Conservation (phyloP, 208 protist genomes). For the Sergeia podlipaevii region DNA sequence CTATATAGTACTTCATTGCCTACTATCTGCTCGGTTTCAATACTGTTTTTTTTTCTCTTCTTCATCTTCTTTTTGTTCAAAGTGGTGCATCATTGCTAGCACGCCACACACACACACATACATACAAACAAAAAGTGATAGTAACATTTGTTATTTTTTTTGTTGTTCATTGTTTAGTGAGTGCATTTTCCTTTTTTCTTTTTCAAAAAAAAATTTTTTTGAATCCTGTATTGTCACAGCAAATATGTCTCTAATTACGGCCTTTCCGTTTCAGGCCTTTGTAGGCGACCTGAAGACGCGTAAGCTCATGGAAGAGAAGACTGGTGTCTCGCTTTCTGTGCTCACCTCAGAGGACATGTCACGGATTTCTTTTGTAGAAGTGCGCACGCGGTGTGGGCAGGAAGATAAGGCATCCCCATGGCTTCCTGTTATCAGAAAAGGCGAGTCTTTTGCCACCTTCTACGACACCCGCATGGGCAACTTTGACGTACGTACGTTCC, state of each 20-base stretch:
- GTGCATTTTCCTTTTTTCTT: not conserved
- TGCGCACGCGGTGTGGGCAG: conserved; percentile 61
- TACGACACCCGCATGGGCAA: conserved; percentile 91
- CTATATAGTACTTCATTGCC: no score
- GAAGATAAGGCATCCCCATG: conserved; percentile 59
- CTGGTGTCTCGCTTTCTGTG: conserved; percentile 72
- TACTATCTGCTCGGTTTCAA: no score
- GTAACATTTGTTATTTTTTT: not conserved
- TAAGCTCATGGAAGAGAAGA: conserved; percentile 49
- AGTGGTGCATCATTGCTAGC: no score
- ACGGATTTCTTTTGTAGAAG: conserved; percentile 77
- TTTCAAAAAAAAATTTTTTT: no score
- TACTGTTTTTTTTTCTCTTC: no score
- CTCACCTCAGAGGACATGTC: conserved; percentile 79
- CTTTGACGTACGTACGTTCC: conserved; percentile 73
- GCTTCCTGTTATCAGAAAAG: conserved; percentile 35
- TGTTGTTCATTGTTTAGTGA: not conserved
- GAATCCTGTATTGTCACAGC: not conserved
- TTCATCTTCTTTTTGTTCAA: no score
- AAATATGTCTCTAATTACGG: conserved; percentile 84
- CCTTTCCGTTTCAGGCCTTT: conserved; percentile 82
- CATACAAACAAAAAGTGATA: not conserved
- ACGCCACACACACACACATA: no score
- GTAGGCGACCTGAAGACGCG: conserved; percentile 81
- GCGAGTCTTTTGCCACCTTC: conserved; percentile 56